Evolutionary conservation across 192 early-diverging fungal genomes (phyloP), one percentile per base, ranked within the genome.

Genomic region (Coemansia furcata): DNA sequence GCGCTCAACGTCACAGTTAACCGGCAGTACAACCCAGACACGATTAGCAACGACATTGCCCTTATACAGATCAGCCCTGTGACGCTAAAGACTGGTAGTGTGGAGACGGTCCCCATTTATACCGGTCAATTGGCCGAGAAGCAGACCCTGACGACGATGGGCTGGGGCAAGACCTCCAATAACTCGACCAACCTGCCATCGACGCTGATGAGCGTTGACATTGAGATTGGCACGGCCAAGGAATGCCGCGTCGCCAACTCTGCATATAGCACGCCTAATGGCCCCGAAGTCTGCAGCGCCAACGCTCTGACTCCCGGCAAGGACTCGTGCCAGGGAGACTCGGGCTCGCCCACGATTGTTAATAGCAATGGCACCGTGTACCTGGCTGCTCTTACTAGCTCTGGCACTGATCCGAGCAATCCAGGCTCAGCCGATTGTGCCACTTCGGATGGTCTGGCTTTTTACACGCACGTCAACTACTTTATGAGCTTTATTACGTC

Each of bases 281-380:
- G 76, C 0, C 68, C 72, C 0, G 72, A 75, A 7, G 67, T 83
- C 32, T 83, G 80, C 55, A 72, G 61, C 30, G 69, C 66, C 11
- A 83, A 83, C 37, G 61, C 74, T 10, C 62, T 74, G 55, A 78
- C 80, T 10, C 76, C 80, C 46, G 80, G 80, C 3, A 66, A 70
- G 60, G 80, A 83, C 69, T 74, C 75, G 44, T 83, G 80, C 69
- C 69, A 77, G 62, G 80, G 80, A 55, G 80, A 83, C 61, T 74
- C 72, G 10, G 80, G 80, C 44, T 77, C 76, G 23, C 76, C 80
- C 0, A 52, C 76, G 6, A 43, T 83, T 0, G 54, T 78, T n/a
- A 17, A 14, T 17, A n/a, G n/a, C 12, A 32, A 63, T 47, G 76
- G 72, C 12, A 2, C 23, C 9, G 49, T 26, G 6, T 69, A 75